Conservation (phyloP, 1,139 yeast species). For the Meyerozyma athensensis region DNA sequence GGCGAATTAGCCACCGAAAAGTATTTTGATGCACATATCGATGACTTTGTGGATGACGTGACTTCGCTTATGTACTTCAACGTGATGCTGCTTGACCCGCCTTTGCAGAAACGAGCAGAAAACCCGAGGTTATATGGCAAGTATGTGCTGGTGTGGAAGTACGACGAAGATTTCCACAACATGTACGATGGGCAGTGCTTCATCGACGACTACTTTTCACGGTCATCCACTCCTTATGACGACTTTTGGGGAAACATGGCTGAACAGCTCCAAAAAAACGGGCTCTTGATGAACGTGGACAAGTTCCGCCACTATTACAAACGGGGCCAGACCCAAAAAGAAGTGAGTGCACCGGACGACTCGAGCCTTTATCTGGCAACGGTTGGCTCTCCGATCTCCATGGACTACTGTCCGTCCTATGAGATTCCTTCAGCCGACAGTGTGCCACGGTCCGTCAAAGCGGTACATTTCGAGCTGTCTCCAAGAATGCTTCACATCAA, state of each 20-base stretch:
- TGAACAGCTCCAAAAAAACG: slow-evolving; percentile 1
- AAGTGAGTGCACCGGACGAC: background rate
- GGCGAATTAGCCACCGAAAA: background rate
- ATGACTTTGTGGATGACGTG: background rate
- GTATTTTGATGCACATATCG: slow-evolving; percentile 3
- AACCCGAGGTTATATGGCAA: background rate
- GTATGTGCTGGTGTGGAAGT: slow-evolving; percentile 1
- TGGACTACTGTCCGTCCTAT: background rate
- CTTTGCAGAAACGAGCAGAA: background rate
- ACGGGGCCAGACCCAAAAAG: background rate
- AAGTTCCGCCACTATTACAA: background rate
- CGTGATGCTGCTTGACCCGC: slow-evolving; percentile 1
- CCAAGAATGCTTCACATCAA: slow-evolving; percentile 2
- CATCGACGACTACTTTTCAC: slow-evolving; percentile 1
- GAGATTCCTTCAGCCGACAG: background rate
- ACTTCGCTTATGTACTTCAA: slow-evolving; percentile 1
- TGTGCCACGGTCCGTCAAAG: slow-evolving; percentile 1
- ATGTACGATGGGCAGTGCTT: background rate
- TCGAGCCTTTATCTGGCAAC: background rate
- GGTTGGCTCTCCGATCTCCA: slow-evolving; percentile 82
- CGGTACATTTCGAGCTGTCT: slow-evolving; percentile 1
- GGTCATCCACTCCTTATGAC: background rate
- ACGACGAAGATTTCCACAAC: background rate
- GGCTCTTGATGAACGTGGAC: slow-evolving; percentile 3
- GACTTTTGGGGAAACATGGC: slow-evolving; percentile 1